These are phyloP conservation scores for Dipteronia dyeriana DNA, from an alignment of 345 rosid genomes.

Conservation along the genomic window DNA sequence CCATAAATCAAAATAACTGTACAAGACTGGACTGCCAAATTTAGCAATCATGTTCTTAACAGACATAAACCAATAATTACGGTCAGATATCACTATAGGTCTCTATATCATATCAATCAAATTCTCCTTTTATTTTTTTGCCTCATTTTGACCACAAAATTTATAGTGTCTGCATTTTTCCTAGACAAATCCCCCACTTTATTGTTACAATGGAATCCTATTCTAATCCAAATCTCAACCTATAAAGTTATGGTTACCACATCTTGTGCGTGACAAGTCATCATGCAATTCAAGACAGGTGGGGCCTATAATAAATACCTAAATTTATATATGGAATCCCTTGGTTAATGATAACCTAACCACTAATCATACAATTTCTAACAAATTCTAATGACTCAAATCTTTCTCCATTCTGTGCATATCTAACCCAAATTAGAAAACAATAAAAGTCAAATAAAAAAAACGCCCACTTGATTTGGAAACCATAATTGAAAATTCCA, in stretches of 20 bases:
- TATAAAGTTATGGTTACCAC: not conserved
- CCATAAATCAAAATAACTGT: not conserved
- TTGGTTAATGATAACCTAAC: not conserved
- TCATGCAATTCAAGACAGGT: not conserved
- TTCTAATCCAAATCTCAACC: not conserved
- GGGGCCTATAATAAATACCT: slow-evolving; percentile 6
- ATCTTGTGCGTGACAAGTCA: not conserved
- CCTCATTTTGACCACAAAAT: not conserved
- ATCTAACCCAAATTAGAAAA: not conserved
- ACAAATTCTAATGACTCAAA: not conserved
- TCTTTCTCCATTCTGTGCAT: not conserved
- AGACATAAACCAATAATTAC: not conserved
- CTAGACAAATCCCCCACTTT: not conserved
- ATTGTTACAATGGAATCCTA: not conserved
- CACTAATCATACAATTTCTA: not conserved
- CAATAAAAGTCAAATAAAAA: not conserved
- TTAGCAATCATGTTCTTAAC: not conserved
- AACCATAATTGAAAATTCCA: not conserved
- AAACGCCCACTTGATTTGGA: not conserved
- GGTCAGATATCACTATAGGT: not conserved
- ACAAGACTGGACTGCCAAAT: not conserved
- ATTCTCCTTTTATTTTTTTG: not conserved
- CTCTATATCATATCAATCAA: not conserved
- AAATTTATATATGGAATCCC: not conserved
- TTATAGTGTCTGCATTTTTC: not conserved